These are phyloP conservation scores for Chaetomiaceae sp. DNA, from an alignment of 2,329 filamentous ascomycete species.

Conservation along the genomic window DNA sequence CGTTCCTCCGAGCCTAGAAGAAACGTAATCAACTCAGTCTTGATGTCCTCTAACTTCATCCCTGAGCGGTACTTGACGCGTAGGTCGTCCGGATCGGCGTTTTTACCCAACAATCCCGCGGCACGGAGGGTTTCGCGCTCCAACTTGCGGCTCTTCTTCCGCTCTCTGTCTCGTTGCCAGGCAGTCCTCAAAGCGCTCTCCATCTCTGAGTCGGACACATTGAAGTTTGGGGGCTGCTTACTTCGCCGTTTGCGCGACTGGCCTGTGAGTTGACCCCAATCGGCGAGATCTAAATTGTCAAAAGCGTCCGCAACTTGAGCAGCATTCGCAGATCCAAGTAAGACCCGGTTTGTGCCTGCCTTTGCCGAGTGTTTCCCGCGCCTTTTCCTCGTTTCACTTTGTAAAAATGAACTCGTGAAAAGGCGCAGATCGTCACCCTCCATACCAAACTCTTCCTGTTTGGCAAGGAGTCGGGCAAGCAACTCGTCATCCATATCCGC, in stretches of 20 bases:
- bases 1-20: conserved; percentile 58
- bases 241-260: conserved; percentile 34
- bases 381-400: conserved; percentile 21
- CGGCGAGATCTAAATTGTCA: conserved; percentile 79
- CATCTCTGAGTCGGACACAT: conserved; percentile 63
- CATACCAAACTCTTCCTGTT: conserved; percentile 61
- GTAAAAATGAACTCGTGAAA: conserved; percentile 45
- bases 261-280: conserved; percentile 64
- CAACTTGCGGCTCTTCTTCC: conserved; percentile 66
- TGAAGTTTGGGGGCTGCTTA: conserved; percentile 43
- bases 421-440: conserved; percentile 55
- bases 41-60: conserved; percentile 66
- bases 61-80: conserved; percentile 68
- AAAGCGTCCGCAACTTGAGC: conserved; percentile 45
- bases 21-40: conserved; percentile 68
- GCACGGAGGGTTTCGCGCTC: conserved; percentile 65
- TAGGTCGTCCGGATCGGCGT: conserved; percentile 53
- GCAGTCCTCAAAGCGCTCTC: conserved; percentile 54
- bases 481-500: conserved; percentile 62
- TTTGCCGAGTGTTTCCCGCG: conserved; percentile 1
- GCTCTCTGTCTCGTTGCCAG: conserved; percentile 64
- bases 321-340: conserved; percentile 36
- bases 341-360: conserved; percentile 21
- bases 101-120: conserved; percentile 61
- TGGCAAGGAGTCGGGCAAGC: conserved; percentile 56